phyloP scores from a whole-genome alignment of 345 rosid species.

The Gossypium stocksii region DNA sequence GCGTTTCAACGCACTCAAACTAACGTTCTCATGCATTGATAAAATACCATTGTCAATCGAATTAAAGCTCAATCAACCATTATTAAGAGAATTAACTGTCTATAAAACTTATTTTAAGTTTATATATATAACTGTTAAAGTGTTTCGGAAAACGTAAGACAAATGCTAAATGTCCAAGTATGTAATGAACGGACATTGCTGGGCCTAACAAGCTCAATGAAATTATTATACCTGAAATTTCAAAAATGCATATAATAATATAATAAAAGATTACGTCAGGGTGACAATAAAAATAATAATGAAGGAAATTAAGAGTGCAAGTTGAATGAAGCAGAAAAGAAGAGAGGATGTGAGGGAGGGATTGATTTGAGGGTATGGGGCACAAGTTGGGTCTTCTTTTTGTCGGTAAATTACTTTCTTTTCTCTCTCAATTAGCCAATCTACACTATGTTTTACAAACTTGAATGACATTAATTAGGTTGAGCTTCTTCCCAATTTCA shows the following conservation, averaged over 20 bases:
- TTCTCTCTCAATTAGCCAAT: neutral
- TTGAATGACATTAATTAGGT: no score
- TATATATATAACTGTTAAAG: no score
- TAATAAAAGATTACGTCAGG: neutral
- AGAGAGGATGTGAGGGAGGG: neutral
- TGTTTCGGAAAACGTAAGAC: neutral
- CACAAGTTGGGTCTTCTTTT: neutral
- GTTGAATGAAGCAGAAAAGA: neutral
- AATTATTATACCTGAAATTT: neutral
- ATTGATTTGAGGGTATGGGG: neutral
- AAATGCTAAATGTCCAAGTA: neutral
- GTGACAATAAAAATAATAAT: neutral
- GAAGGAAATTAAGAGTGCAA: neutral
- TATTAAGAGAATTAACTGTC: no score
- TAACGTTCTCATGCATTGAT: no score
- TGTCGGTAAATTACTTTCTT: slow-evolving; percentile 6
- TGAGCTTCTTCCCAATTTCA: no score
- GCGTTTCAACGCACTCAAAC: no score
- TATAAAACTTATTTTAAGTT: no score
- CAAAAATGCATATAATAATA: no score
- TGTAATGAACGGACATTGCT: neutral
- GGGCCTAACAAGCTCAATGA: neutral
- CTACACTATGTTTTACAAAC: no score
- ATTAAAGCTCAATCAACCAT: no score
- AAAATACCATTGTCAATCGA: no score